Percentiles rank a stretch among this genome's conserved stretches.
These are phyloP conservation scores for Atkinsonella texensis DNA, from an alignment of 2,329 filamentous ascomycete species.

Conservation along the genomic window DNA sequence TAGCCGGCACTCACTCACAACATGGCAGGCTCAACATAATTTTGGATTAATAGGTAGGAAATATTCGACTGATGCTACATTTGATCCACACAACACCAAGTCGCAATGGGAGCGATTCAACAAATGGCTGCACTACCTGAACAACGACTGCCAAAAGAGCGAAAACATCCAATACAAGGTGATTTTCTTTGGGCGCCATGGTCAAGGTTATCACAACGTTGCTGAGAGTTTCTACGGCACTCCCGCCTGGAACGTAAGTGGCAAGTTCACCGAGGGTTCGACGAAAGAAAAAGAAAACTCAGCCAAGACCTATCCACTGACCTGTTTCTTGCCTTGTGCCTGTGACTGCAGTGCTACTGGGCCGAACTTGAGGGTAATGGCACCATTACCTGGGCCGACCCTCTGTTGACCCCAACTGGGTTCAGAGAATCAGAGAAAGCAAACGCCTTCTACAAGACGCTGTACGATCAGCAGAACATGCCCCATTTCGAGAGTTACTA, in stretches of 20 bases:
- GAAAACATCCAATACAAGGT: slow-evolving; percentile 48
- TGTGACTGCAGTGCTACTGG: slow-evolving; percentile 45
- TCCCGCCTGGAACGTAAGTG: slow-evolving; percentile 51
- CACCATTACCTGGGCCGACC: slow-evolving; percentile 50
- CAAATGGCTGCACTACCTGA: slow-evolving; percentile 43
- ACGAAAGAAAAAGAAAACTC: background rate
- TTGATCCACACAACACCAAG: slow-evolving; percentile 26
- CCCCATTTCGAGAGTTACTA: slow-evolving; percentile 54
- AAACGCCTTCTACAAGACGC: slow-evolving; percentile 44
- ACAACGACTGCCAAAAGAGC: slow-evolving; percentile 25
- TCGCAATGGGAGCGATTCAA: slow-evolving; percentile 56
- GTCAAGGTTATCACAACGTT: slow-evolving; percentile 52
- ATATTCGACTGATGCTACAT: slow-evolving; percentile 41
- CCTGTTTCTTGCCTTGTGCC: background rate
- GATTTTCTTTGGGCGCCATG: slow-evolving; percentile 57
- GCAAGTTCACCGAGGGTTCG: slow-evolving; percentile 2
- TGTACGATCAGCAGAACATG: slow-evolving; percentile 40
- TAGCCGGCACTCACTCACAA: background rate
- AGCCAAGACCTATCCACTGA: background rate
- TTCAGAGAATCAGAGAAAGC: slow-evolving; percentile 44
- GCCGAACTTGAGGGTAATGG: slow-evolving; percentile 50
- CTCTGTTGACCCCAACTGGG: slow-evolving; percentile 47
- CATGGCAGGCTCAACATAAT: slow-evolving; percentile 42
- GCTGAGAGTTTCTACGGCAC: slow-evolving; percentile 57
- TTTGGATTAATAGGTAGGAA: slow-evolving; percentile 53